These are phyloP conservation scores for Glycine latifolia DNA, from an alignment of 306 rosid species.

Conservation along the genomic window DNA sequence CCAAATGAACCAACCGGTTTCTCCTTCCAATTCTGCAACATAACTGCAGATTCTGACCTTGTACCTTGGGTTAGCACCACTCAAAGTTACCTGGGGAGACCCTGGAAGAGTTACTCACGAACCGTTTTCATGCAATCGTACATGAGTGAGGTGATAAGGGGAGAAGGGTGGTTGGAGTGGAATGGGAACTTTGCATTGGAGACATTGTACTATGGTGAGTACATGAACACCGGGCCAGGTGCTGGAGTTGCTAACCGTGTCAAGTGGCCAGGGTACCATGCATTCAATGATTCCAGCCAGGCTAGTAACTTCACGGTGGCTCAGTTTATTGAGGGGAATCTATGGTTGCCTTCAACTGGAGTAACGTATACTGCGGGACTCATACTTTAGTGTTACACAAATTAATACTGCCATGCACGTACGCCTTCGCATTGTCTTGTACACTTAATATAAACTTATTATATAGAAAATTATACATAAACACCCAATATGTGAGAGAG, in stretches of 20 bases:
- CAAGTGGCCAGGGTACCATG: conserved; percentile 77
- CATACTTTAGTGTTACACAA: conserved; percentile 7
- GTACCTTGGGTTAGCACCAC: conserved; percentile 45
- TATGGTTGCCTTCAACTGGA: conserved; percentile 87
- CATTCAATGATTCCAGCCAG: conserved; percentile 52
- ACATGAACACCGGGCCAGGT: conserved; percentile 71
- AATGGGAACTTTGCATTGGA: conserved; percentile 56
- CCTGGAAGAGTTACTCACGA: conserved; percentile 84
- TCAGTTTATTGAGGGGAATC: conserved; percentile 70
- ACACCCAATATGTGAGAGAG: too few species aligned
- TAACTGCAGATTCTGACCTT: conserved; percentile 72
- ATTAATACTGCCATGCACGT: not conserved
- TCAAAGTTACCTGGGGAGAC: conserved; percentile 74
- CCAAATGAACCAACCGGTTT: conserved; percentile 77
- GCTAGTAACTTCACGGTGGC: conserved; percentile 67
- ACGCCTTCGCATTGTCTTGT: conserved; percentile 5
- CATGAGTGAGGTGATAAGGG: conserved; percentile 57
- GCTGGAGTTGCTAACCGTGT: conserved; percentile 57
- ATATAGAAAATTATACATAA: too few species aligned
- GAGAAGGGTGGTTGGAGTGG: conserved; percentile 95
- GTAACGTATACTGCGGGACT: conserved; percentile 69
- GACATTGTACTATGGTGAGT: conserved; percentile 78
- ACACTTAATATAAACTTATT: conserved; percentile 19
- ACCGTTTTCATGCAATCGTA: conserved; percentile 69
- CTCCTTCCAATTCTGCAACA: conserved; percentile 83